phyloP scores from a whole-genome alignment of 2,329 filamentous ascomycete genomes.

The Zasmidium angulare region DNA sequence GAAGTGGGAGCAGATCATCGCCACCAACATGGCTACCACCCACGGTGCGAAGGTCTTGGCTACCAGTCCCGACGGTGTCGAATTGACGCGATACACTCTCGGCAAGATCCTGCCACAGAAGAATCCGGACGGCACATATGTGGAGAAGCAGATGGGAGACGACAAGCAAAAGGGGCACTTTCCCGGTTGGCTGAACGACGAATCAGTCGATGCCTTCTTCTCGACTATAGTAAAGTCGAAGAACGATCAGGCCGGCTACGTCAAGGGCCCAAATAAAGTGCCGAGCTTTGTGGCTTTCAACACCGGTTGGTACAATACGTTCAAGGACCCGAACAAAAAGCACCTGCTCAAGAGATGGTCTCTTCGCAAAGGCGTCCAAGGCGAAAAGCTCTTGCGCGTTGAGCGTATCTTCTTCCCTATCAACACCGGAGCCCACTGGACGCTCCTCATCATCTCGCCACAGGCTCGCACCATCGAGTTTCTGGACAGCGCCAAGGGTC shows the following conservation, averaged over 20 bases:
- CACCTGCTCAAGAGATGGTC: slow-evolving; percentile 55
- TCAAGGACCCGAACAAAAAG: slow-evolving; percentile 52
- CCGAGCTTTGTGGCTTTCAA: slow-evolving; percentile 64
- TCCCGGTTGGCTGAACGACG: no score
- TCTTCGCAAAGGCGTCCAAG: slow-evolving; percentile 57
- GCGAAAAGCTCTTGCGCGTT: slow-evolving; percentile 63
- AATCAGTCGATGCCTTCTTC: slow-evolving; percentile 45
- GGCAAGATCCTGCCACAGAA: slow-evolving; percentile 55
- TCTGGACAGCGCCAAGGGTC: slow-evolving; percentile 65
- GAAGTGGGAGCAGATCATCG: slow-evolving; percentile 43
- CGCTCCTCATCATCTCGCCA: slow-evolving; percentile 66
- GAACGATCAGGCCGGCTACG: slow-evolving; percentile 56
- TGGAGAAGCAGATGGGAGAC: background rate
- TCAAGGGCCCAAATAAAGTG: slow-evolving; percentile 47
- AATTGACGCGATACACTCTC: slow-evolving; percentile 61
- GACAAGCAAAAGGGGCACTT: slow-evolving; percentile 28
- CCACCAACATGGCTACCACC: slow-evolving; percentile 33
- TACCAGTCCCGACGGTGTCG: slow-evolving; percentile 37
- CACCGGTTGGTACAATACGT: slow-evolving; percentile 64
- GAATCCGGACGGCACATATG: slow-evolving; percentile 2
- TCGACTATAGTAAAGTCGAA: slow-evolving; percentile 59
- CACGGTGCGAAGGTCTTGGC: slow-evolving; percentile 22
- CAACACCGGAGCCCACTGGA: slow-evolving; percentile 64
- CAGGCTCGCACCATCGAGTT: slow-evolving; percentile 62
- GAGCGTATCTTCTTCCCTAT: slow-evolving; percentile 71